Percentiles rank a stretch among this genome's conserved stretches.
Evolutionary conservation across 352 stramenopile species (phyloP).

Genomic region (Globisporangium solare): DNA sequence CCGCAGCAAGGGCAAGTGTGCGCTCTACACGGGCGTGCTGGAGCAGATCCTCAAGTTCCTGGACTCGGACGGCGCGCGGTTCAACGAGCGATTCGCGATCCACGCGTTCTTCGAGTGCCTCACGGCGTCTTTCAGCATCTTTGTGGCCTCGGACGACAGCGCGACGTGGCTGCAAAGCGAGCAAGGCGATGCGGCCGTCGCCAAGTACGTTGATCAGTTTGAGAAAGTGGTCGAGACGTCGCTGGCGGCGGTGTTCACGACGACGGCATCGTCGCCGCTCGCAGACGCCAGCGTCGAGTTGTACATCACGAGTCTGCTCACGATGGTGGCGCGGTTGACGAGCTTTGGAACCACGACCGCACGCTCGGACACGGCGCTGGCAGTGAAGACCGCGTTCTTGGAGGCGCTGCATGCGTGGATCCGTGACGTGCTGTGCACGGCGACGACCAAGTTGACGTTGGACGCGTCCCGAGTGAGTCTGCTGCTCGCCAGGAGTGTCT

Average conservation of each 20-base stretch:
- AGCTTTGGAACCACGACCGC: conserved; percentile 24
- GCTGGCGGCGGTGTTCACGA: conserved; percentile 35
- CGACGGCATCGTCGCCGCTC: conserved; percentile 17
- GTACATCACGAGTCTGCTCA: conserved; percentile 39
- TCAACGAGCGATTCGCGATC: conserved; percentile 50
- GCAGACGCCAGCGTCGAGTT: conserved; percentile 26
- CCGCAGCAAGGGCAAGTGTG: conserved; percentile 24
- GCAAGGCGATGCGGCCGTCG: conserved; percentile 10
- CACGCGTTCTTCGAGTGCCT: conserved; percentile 72
- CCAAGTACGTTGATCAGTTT: conserved; percentile 60
- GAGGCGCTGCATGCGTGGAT: conserved; percentile 36
- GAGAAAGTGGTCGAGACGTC: conserved; percentile 51
- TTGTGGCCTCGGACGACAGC: conserved; percentile 39
- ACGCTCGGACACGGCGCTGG: conserved; percentile 10
- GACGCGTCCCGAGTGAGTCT: conserved; percentile 26
- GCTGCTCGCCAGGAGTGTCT: conserved; percentile 22
- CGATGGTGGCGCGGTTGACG: conserved; percentile 33
- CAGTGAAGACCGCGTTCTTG: conserved; percentile 26
- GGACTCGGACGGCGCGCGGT: conserved; percentile 44
- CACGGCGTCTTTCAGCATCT: conserved; percentile 60
- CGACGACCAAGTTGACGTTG: conserved; percentile 29
- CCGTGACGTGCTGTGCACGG: conserved; percentile 23
- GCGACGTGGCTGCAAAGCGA: conserved; percentile 22
- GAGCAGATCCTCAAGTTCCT: conserved; percentile 74
- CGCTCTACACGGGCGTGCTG: conserved; percentile 55